Percentiles rank a stretch among this genome's conserved stretches.
These are phyloP conservation scores for Ploettnerulaceae sp. DNA, from an alignment of 2,329 filamentous ascomycete genomes.

Conservation along the genomic window DNA sequence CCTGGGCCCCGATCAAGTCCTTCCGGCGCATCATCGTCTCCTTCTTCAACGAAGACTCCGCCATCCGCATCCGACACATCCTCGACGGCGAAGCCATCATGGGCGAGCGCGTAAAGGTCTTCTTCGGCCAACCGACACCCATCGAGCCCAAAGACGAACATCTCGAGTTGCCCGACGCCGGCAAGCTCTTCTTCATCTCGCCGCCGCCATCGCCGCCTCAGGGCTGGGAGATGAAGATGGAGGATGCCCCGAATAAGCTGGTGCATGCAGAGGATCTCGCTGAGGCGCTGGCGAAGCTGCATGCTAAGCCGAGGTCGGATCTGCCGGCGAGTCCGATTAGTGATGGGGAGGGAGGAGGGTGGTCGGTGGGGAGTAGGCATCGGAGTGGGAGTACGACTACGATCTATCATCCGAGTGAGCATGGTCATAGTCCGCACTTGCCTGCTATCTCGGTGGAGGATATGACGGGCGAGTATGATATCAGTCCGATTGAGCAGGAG, in stretches of 20 bases:
- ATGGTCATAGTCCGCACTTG: conserved; percentile 50
- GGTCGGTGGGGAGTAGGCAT: conserved; percentile 23
- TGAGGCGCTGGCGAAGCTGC: conserved; percentile 58
- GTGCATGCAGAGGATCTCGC: conserved; percentile 66
- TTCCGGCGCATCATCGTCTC: conserved; percentile 78
- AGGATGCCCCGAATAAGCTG: conserved; percentile 65
- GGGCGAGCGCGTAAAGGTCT: conserved; percentile 64
- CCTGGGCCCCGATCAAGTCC: conserved; percentile 75
- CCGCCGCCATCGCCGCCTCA: conserved; percentile 64
- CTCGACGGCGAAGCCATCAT: conserved; percentile 72
- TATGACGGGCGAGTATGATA: conserved; percentile 48
- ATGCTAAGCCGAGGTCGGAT: conserved; percentile 38
- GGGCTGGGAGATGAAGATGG: conserved; percentile 63
- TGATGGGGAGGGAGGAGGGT: conserved; percentile 27
- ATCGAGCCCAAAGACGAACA: conserved; percentile 51
- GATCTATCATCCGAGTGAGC: conserved; percentile 58
- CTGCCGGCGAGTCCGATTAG: conserved; percentile 42
- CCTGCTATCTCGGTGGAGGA: conserved; percentile 65
- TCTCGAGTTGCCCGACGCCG: conserved; percentile 61
- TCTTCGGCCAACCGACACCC: conserved; percentile 61
- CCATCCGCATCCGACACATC: conserved; percentile 63
- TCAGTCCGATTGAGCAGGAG: conserved; percentile 39
- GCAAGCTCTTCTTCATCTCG: conserved; percentile 69
- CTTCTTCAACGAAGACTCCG: conserved; percentile 66
- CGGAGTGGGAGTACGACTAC: conserved; percentile 60